phyloP scores from a whole-genome alignment of 2,329 filamentous ascomycete genomes.

The Lasiodiplodia sp. region DNA sequence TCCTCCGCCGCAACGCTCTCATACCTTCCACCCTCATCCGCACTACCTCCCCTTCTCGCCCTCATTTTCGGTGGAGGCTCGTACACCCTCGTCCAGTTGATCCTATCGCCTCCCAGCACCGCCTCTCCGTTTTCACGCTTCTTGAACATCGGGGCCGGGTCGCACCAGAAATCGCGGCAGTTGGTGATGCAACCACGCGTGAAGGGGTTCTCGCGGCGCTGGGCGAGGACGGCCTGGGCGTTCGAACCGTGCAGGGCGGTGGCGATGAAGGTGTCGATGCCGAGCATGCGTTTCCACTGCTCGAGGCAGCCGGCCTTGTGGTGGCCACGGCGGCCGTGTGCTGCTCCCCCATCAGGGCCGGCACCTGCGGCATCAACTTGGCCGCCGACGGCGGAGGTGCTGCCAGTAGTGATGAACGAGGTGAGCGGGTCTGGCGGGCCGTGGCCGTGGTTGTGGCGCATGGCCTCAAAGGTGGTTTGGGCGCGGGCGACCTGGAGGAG shows the following conservation, averaged over 20 bases:
- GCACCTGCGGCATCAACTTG: constrained; percentile 62
- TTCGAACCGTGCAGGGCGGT: constrained; percentile 80
- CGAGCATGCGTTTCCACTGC: constrained; percentile 84
- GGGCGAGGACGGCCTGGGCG: constrained; percentile 57
- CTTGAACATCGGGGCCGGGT: constrained; percentile 81
- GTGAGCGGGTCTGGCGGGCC: constrained; percentile 67
- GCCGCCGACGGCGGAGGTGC: constrained; percentile 69
- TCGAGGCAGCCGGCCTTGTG: constrained; percentile 73
- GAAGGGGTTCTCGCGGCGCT: constrained; percentile 77
- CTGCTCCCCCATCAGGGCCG: constrained; percentile 61
- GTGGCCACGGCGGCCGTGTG: constrained; percentile 62
- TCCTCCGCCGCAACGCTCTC: constrained; percentile 30
- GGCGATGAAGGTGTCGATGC: constrained; percentile 91
- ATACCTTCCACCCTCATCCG: constrained; percentile 18
- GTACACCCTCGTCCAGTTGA: constrained; percentile 91
- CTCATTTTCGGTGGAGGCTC: constrained; percentile 78
- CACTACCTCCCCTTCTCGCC: constrained; percentile 49
- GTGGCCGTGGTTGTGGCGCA: constrained; percentile 75
- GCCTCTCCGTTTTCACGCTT: constrained; percentile 76
- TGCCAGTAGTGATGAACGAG: constrained; percentile 76
- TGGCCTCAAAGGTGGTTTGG: constrained; percentile 96
- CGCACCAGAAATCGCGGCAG: constrained; percentile 96
- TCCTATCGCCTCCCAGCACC: constrained; percentile 75
- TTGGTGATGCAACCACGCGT: constrained; percentile 84
- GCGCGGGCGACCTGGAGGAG: constrained; percentile 90